These are phyloP conservation scores for Ceraceosorus guamensis DNA, from an alignment of 1,284 basidiomycete genomes.

Conservation along the genomic window DNA sequence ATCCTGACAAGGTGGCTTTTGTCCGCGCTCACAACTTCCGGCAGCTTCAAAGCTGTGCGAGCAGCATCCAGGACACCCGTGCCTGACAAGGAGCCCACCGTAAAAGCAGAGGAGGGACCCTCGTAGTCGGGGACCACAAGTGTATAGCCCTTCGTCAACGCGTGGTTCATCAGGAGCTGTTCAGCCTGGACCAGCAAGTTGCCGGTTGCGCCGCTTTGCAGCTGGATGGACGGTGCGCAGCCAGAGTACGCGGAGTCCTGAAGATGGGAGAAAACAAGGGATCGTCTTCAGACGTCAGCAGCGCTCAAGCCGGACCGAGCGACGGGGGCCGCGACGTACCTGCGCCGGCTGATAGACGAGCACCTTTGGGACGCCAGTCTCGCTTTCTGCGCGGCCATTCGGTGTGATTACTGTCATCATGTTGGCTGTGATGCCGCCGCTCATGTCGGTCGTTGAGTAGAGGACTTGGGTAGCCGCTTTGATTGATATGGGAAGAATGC, in stretches of 20 bases:
- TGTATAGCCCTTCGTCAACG: neutral
- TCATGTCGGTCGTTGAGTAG: neutral
- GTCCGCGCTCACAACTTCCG: constrained; percentile 16
- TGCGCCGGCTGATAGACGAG: neutral
- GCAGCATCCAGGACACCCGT: constrained; percentile 33
- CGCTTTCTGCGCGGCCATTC: neutral
- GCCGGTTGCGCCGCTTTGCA: neutral
- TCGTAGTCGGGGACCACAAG: constrained; percentile 39
- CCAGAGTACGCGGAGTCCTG: neutral
- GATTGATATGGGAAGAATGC: neutral
- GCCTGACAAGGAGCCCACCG: constrained; percentile 25
- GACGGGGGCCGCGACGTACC: too few relatives aligned
- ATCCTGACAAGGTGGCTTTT: constrained; percentile 13
- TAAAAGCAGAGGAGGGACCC: constrained; percentile 30
- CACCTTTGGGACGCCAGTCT: neutral
- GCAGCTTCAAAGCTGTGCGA: constrained; percentile 23
- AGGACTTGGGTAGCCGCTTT: neutral
- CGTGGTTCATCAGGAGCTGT: neutral
- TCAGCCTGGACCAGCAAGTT: neutral
- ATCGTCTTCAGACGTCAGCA: neutral
- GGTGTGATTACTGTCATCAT: neutral
- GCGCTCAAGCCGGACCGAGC: neutral
- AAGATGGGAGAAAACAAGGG: neutral
- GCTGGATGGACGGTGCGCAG: neutral
- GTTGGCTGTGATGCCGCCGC: neutral